Conservation (phyloP, 2,329 filamentous ascomycete genomes). For the Aureobasidium sp. region DNA sequence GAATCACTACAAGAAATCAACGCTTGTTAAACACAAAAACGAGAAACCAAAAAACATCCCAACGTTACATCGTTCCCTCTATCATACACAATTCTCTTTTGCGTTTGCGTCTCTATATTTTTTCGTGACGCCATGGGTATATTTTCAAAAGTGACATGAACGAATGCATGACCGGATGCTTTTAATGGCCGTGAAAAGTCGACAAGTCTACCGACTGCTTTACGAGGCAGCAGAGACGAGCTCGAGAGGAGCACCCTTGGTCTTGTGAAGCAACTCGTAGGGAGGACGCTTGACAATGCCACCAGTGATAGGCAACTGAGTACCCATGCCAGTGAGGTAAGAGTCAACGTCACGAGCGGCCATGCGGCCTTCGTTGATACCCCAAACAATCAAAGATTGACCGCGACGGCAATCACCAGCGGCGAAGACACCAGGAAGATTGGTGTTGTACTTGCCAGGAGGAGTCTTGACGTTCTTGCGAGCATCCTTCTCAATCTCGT, state of each 20-base stretch:
- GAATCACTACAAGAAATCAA: neutral
- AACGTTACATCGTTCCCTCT: conserved; percentile 2
- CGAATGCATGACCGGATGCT: neutral
- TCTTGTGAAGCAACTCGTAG: conserved; percentile 53
- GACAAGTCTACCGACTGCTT: neutral
- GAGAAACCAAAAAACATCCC: neutral
- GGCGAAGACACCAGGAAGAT: conserved; percentile 79
- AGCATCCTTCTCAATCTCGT: conserved; percentile 81
- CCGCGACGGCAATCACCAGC: conserved; percentile 92
- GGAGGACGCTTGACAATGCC: conserved; percentile 84
- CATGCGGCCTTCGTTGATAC: conserved; percentile 94
- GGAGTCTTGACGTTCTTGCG: conserved; percentile 96
- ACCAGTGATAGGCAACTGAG: conserved; percentile 78
- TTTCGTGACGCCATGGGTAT: conserved; percentile 2
- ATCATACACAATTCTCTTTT: neutral
- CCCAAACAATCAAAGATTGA: conserved; percentile 95
- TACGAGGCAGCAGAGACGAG: conserved; percentile 30
- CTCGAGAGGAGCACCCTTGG: conserved; percentile 26
- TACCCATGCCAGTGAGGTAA: conserved; percentile 68
- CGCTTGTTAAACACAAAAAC: neutral
- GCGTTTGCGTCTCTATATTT: neutral
- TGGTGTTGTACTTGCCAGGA: conserved; percentile 79
- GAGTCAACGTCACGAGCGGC: conserved; percentile 85
- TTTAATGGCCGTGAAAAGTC: neutral
- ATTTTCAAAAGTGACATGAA: conserved; percentile 7